Base-by-base conservation (phyloP, 2,329 filamentous ascomycete species). In the Helicocarpus griseus region DNA sequence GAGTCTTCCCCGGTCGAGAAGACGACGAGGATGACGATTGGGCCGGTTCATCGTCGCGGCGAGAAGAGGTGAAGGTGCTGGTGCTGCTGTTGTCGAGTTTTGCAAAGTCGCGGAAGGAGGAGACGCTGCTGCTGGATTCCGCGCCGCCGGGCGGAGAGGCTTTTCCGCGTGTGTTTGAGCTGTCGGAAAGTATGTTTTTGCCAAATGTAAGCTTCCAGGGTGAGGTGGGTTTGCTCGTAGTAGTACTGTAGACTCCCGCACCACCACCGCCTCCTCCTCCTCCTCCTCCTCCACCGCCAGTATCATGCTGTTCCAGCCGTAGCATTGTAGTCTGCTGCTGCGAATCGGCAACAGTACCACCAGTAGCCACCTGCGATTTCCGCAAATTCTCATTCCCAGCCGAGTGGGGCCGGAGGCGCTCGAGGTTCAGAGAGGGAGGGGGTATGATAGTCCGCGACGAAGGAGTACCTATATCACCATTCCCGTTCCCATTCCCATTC, bases 1-100 rank as follows among this genome's bases (percentile, higher is more conserved):
- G 74, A 39, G 75, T 74, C 60, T 77, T 79, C 28, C 69, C 69
- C 7, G 26, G 17, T 17, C 41, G 46, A 17, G 45, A 43, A 5
- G 38, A n/a, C n/a, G n/a, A n/a, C n/a, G n/a, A n/a, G n/a, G n/a
- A n/a, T n/a, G n/a, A n/a, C n/a, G n/a, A n/a, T n/a, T n/a, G 28
- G 24, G 46, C 22, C 1, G 22, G 17, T 43, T 47, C 44, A 13
- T 47, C 22, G 28, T 49, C 47, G 11, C 35, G 47, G 11, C 47
- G 47, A 36, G 19, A 47, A 26, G 9, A 14, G 29, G 8, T 35
- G 19, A 0, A 29, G 44, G 21, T 43, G 28, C 65, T 64, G 13
- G 13, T 46, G 43, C 29, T 47, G 28, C 1, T 35, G 45, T 24
- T 33, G 33, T 67, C 65, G 4, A n/a, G 29, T 33, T 53, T 56